These are phyloP conservation scores for Aphanomyces invadans DNA, from an alignment of 352 stramenopile species.

Conservation along the genomic window DNA sequence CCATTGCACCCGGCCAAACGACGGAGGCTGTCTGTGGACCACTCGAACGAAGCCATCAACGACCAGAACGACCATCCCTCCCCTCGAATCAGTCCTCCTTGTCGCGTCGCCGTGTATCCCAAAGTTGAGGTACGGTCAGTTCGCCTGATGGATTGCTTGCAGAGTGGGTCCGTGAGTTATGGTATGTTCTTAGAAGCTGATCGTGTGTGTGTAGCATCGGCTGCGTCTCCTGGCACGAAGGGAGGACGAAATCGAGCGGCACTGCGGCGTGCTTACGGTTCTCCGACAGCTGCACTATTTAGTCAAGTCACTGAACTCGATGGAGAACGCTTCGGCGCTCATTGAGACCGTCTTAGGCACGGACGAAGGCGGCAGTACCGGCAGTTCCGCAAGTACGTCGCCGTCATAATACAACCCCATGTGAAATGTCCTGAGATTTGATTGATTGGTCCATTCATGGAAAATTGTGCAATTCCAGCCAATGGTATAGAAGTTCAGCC, in stretches of 20 bases:
- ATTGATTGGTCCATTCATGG: background rate
- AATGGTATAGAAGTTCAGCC: too few species aligned
- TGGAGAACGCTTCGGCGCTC: constrained; percentile 6
- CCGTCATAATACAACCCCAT: background rate
- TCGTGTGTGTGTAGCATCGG: background rate
- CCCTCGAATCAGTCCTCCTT: background rate
- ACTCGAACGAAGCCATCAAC: background rate
- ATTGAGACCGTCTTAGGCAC: constrained; percentile 21
- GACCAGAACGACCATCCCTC: background rate
- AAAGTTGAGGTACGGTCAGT: constrained; percentile 7
- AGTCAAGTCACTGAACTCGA: constrained; percentile 13
- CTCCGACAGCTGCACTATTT: constrained; percentile 24
- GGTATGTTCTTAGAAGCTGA: background rate
- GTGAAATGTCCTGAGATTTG: background rate
- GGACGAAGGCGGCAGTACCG: background rate
- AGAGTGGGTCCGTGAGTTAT: background rate
- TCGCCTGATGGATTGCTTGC: background rate
- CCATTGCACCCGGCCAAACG: background rate
- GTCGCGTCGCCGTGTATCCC: constrained; percentile 12
- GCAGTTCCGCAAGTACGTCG: background rate
- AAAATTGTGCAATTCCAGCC: too few species aligned
- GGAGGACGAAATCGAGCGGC: background rate
- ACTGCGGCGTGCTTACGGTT: constrained; percentile 14
- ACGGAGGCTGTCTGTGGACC: constrained; percentile 17
- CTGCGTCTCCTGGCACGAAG: background rate